phyloP scores from a whole-genome alignment of 2,329 filamentous ascomycete genomes.

The Stachybotrys chartarum region DNA sequence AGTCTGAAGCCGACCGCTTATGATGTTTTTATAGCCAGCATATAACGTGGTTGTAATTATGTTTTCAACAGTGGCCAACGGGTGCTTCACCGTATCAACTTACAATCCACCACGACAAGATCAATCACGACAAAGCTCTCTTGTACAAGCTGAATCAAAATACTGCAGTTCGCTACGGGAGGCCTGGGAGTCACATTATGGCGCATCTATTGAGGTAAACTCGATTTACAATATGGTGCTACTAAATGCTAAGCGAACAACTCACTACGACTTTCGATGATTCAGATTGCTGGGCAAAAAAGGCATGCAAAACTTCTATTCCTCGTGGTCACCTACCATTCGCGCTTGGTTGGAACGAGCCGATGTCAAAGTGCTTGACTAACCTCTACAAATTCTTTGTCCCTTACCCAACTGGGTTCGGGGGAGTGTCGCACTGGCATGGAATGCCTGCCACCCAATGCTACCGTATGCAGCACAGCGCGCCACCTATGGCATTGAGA shows the following conservation, averaged over 20 bases:
- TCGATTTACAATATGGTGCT: conserved; percentile 61
- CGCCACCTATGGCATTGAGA: conserved; percentile 62
- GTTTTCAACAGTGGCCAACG: conserved; percentile 11
- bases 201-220: conserved; percentile 57
- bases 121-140: conserved; percentile 60
- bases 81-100: conserved; percentile 48
- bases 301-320: conserved; percentile 53
- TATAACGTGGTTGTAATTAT: neutral
- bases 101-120: conserved; percentile 45
- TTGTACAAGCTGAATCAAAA: conserved; percentile 50
- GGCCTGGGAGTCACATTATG: conserved; percentile 60
- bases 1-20: neutral
- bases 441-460: conserved; percentile 61
- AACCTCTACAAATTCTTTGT: conserved; percentile 56
- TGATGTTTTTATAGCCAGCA: neutral
- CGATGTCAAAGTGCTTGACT: conserved; percentile 60
- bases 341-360: conserved; percentile 54
- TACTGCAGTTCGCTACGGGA: conserved; percentile 56
- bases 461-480: conserved; percentile 62
- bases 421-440: conserved; percentile 47
- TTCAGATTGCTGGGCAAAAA: conserved; percentile 50
- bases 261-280: conserved; percentile 21
- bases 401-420: conserved; percentile 56
- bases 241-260: conserved; percentile 51
- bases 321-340: conserved; percentile 54